A percentile compares a stretch with the other conserved stretches of the same genome.
Conservation (phyloP, 2,329 filamentous ascomycete species). For the Drechslerella coelobrocha region DNA sequence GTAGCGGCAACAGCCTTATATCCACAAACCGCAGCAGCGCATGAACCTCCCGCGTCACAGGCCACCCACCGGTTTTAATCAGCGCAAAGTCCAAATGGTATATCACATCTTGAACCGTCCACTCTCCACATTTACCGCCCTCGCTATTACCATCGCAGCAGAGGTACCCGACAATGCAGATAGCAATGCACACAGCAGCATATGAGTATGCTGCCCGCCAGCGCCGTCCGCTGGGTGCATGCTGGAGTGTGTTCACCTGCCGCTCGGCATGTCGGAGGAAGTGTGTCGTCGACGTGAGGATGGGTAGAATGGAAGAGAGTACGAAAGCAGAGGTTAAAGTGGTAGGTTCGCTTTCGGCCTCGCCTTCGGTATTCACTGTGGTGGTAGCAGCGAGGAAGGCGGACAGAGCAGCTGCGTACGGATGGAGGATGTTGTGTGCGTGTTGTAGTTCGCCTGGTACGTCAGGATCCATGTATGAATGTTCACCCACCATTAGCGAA, state of each 20-base stretch:
- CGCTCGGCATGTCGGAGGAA: slow-evolving; percentile 35
- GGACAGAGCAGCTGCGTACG: not conserved
- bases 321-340: slow-evolving; percentile 3
- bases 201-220: slow-evolving; percentile 41
- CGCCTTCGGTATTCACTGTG: no score
- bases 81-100: slow-evolving; percentile 46
- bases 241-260: slow-evolving; percentile 39
- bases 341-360: no score
- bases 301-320: not conserved
- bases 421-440: not conserved
- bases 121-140: slow-evolving; percentile 1
- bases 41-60: slow-evolving; percentile 19
- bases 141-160: not conserved
- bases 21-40: slow-evolving; percentile 21
- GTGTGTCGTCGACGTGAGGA: slow-evolving; percentile 8
- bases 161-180: slow-evolving; percentile 12
- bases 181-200: slow-evolving; percentile 10
- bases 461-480: no score
- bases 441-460: slow-evolving; percentile 2
- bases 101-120: slow-evolving; percentile 33
- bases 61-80: slow-evolving; percentile 42
- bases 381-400: no score
- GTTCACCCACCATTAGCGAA: no score
- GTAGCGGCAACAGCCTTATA: slow-evolving; percentile 2
- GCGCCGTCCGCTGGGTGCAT: slow-evolving; percentile 19